These are phyloP conservation scores for Gossypium stocksii DNA, from an alignment of 345 rosid genomes.

Conservation along the genomic window DNA sequence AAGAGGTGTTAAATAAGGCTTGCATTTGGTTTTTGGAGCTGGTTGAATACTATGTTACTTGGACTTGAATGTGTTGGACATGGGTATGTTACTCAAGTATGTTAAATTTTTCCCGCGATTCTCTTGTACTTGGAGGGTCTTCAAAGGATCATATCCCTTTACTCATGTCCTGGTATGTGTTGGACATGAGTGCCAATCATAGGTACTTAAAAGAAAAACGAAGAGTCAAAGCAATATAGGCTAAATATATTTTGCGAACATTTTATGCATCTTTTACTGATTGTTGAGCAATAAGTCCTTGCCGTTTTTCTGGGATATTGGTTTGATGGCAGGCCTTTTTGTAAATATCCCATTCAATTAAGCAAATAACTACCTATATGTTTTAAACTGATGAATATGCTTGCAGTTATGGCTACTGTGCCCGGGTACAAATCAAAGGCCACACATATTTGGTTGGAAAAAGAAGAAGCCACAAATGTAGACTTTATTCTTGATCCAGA, in stretches of 20 bases:
- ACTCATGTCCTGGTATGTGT: background rate
- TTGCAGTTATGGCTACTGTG: constrained; percentile 58
- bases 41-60: background rate
- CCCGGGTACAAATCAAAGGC: constrained; percentile 71
- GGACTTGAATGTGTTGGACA: background rate
- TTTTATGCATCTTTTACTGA: constrained; percentile 9
- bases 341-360: background rate
- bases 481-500: constrained; percentile 87
- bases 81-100: background rate
- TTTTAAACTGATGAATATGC: constrained; percentile 3
- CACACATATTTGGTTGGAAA: constrained; percentile 52
- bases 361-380: background rate
- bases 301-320: background rate
- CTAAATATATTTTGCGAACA: background rate
- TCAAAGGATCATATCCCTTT: background rate
- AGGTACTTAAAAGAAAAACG: background rate
- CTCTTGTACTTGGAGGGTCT: background rate
- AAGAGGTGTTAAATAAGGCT: background rate
- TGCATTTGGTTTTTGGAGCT: background rate
- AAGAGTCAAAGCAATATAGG: background rate
- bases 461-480: constrained; percentile 48
- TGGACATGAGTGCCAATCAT: background rate
- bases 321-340: background rate
- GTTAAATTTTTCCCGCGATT: background rate
- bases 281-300: background rate